phyloP scores from a whole-genome alignment of 441 rosid genomes.

The Croton setiger region DNA sequence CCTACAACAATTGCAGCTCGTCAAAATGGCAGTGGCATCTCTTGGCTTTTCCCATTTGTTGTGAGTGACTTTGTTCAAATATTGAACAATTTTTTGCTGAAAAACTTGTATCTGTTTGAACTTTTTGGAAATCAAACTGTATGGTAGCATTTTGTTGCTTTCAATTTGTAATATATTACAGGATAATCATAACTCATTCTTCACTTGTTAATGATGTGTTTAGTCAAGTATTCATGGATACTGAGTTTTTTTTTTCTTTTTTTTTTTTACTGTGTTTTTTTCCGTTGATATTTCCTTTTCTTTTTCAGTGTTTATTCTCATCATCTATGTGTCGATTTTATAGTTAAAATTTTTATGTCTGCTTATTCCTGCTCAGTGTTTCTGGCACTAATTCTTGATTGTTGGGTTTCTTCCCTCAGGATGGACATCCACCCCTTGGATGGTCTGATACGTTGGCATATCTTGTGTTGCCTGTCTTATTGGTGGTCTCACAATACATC shows the following conservation, averaged over 20 bases:
- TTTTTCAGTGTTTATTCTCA: no score
- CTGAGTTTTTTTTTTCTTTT: not conserved
- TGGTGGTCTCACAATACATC: constrained; percentile 67
- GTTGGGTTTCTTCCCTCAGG: constrained; percentile 39
- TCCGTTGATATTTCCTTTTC: not conserved
- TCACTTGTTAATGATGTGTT: not conserved
- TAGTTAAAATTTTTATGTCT: not conserved
- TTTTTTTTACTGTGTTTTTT: not conserved
- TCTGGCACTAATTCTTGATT: constrained; percentile 13
- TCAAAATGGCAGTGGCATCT: constrained; percentile 79
- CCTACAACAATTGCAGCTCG: constrained; percentile 87
- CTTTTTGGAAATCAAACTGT: not conserved
- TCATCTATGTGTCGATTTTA: not conserved
- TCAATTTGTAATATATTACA: not conserved
- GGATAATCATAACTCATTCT: not conserved
- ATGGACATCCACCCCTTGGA: constrained; percentile 97
- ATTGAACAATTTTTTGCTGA: not conserved
- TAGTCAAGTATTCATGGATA: not conserved
- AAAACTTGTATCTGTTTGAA: not conserved
- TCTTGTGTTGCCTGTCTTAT: constrained; percentile 76
- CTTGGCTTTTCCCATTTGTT: constrained; percentile 91
- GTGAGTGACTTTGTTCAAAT: constrained; percentile 39
- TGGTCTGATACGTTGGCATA: constrained; percentile 88
- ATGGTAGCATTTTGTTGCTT: not conserved
- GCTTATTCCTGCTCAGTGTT: not conserved